Conservation (phyloP, 2,329 filamentous ascomycete genomes). For the Penicillium sp. region DNA sequence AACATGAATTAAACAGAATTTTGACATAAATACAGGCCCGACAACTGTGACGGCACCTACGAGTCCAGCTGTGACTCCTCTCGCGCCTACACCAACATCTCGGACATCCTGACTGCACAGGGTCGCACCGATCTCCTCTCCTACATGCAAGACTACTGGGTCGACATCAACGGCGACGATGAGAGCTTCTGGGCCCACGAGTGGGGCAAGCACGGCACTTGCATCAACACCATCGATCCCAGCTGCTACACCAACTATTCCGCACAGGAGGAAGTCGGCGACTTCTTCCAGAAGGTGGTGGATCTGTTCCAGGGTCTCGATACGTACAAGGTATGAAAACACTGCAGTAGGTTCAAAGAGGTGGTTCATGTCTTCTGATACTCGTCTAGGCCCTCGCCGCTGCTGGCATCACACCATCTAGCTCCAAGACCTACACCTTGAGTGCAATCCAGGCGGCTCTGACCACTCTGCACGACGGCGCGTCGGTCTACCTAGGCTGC, state of each 20-base stretch:
- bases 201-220: slow-evolving; percentile 72
- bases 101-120: slow-evolving; percentile 56
- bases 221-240: slow-evolving; percentile 69
- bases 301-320: slow-evolving; percentile 60
- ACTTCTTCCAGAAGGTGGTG: slow-evolving; percentile 61
- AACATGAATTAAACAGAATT: neutral
- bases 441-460: slow-evolving; percentile 57
- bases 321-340: slow-evolving; percentile 52
- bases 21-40: slow-evolving; percentile 42
- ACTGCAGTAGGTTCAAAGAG: no score
- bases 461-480: slow-evolving; percentile 50
- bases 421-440: slow-evolving; percentile 56
- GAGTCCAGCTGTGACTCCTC: slow-evolving; percentile 59
- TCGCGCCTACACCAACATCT: slow-evolving; percentile 62
- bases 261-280: slow-evolving; percentile 60
- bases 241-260: slow-evolving; percentile 64
- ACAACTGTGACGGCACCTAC: slow-evolving; percentile 62
- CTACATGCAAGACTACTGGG: slow-evolving; percentile 66
- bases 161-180: slow-evolving; percentile 57
- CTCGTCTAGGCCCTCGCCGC: slow-evolving; percentile 52
- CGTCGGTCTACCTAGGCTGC: slow-evolving; percentile 58
- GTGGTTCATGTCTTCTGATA: neutral
- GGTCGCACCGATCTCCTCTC: slow-evolving; percentile 55
- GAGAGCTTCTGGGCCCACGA: slow-evolving; percentile 70
- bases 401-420: slow-evolving; percentile 59